A percentile compares a stretch with the other conserved stretches of the same genome.
Conservation (phyloP, 2,329 filamentous ascomycete species). For the Fusarium chuoi region DNA sequence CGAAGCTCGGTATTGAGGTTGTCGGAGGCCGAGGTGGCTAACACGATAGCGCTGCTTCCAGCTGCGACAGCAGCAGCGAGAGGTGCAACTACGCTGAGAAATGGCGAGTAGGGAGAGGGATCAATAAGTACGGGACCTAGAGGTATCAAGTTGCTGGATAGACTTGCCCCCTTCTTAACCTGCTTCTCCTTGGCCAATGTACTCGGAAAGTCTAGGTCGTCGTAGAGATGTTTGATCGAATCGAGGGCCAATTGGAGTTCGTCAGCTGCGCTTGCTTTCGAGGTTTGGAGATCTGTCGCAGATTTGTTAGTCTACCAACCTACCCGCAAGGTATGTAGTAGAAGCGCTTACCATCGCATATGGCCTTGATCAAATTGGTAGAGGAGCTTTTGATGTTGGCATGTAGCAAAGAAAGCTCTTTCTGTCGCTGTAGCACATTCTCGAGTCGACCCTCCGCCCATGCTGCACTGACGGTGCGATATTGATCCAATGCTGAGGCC, state of each 20-base stretch:
- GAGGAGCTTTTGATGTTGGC: background rate
- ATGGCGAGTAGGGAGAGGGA: background rate
- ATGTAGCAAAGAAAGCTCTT: slow-evolving; percentile 1
- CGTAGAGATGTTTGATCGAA: slow-evolving; percentile 3
- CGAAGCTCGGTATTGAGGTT: background rate
- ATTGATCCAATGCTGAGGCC: slow-evolving; percentile 53
- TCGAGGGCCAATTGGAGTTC: slow-evolving; percentile 1
- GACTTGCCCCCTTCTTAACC: background rate
- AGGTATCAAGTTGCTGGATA: background rate
- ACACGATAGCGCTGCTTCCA: background rate
- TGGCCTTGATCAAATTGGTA: background rate
- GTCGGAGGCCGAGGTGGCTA: background rate
- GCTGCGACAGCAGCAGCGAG: background rate
- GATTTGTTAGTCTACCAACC: background rate
- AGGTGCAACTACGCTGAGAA: background rate
- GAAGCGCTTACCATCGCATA: background rate
- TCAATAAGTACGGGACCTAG: background rate
- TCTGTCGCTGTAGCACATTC: slow-evolving; percentile 7
- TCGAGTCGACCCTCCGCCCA: background rate
- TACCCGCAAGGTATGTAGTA: too few species aligned
- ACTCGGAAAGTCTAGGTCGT: background rate
- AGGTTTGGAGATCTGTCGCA: background rate
- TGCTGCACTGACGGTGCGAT: background rate
- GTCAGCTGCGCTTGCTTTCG: background rate
- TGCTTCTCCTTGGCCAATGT: background rate